Evolutionary conservation across 1,139 yeast genomes (phyloP).

Genomic region (Candida sanyaensis): DNA sequence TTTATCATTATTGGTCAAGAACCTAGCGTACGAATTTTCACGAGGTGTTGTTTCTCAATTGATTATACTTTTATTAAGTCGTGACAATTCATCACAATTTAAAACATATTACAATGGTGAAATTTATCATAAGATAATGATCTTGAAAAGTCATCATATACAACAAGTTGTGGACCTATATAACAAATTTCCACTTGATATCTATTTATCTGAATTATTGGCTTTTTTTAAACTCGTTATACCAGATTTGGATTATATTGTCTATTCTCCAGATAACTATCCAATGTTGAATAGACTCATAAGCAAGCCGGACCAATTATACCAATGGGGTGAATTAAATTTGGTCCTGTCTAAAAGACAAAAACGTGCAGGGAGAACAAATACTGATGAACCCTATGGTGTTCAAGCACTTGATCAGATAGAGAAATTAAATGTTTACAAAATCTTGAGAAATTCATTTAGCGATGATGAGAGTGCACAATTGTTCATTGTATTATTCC

Average conservation of each 20-base stretch:
- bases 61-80: slow-evolving; percentile 21
- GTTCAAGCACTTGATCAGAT: slow-evolving; percentile 5
- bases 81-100: slow-evolving; percentile 1
- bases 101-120: slow-evolving; percentile 11
- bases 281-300: slow-evolving; percentile 7
- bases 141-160: slow-evolving; percentile 36
- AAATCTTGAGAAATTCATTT: slow-evolving; percentile 8
- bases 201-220: slow-evolving; percentile 26
- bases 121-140: slow-evolving; percentile 9
- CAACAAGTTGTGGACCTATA: slow-evolving; percentile 33
- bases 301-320: slow-evolving; percentile 1
- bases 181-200: slow-evolving; percentile 37
- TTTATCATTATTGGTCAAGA: slow-evolving; percentile 27
- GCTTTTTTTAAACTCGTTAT: slow-evolving; percentile 24
- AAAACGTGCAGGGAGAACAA: background rate
- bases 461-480: slow-evolving; percentile 5
- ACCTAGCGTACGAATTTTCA: slow-evolving; percentile 31
- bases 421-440: slow-evolving; percentile 9
- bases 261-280: slow-evolving; percentile 9
- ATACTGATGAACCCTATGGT: background rate
- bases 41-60: slow-evolving; percentile 29
- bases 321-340: background rate
- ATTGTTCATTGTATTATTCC: slow-evolving; percentile 7
- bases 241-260: slow-evolving; percentile 24
- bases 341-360: background rate